Evolutionary conservation across 164 flowering plant genomes (phyloP).

Genomic region (Nymphaea thermarum): DNA sequence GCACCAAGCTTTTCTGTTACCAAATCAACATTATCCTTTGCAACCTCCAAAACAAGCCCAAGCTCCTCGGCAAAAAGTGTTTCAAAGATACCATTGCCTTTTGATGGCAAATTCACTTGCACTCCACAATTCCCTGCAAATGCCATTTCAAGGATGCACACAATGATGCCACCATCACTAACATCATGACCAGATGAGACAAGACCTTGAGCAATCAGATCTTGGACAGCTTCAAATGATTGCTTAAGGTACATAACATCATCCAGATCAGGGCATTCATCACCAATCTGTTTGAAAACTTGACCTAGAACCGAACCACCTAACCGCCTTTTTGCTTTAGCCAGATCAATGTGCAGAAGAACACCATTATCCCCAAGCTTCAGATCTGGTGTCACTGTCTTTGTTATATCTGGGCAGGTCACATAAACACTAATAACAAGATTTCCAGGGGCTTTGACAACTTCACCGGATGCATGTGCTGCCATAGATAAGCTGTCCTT

Average conservation of each 20-base stretch:
- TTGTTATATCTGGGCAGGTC: conserved; percentile 90
- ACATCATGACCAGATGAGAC: conserved; percentile 93
- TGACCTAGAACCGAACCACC: conserved; percentile 98
- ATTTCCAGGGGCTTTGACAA: conserved; percentile 93
- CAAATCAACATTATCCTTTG: conserved; percentile 32
- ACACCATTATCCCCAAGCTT: conserved; percentile 76
- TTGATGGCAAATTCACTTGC: conserved; percentile 38
- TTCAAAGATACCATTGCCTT: conserved; percentile 36
- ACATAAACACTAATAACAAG: conserved; percentile 81
- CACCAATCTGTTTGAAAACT: conserved; percentile 75
- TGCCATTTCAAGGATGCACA: conserved; percentile 72
- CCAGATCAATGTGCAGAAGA: conserved; percentile 76
- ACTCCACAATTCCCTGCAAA: conserved; percentile 94
- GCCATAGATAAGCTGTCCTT: conserved; percentile 99
- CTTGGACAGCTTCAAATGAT: conserved; percentile 62
- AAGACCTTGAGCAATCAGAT: conserved; percentile 43
- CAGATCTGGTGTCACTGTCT: conserved; percentile 87
- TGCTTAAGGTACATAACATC: conserved; percentile 67
- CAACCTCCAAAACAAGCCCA: conserved; percentile 76
- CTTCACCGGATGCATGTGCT: conserved; percentile 66
- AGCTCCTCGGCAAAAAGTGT: conserved; percentile 87
- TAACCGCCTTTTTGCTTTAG: conserved; percentile 68
- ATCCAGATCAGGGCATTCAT: conserved; percentile 83
- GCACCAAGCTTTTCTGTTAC: conserved; percentile 32
- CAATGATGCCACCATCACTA: conserved; percentile 86